Conservation (phyloP, 2,329 filamentous ascomycete genomes). For the Xylaria hypoxylon region DNA sequence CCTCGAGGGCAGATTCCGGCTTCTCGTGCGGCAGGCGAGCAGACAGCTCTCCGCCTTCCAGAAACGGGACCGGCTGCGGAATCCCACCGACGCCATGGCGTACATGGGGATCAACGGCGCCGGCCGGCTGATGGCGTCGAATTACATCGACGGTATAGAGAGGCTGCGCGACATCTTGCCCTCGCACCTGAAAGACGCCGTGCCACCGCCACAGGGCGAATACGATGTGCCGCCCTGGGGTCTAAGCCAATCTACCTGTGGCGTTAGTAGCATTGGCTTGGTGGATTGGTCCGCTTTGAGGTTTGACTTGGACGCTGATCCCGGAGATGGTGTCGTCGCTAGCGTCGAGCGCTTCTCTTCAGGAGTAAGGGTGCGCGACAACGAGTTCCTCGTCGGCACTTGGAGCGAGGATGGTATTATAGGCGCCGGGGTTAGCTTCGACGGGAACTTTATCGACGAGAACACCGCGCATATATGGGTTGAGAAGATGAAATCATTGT, state of each 20-base stretch:
- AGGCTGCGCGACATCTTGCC: slow-evolving; percentile 30
- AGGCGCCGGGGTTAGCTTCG: slow-evolving; percentile 34
- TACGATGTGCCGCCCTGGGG: slow-evolving; percentile 18
- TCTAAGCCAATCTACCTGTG: slow-evolving; percentile 27
- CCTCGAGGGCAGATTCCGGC: slow-evolving; percentile 33
- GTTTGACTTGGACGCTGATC: slow-evolving; percentile 30
- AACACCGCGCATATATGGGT: slow-evolving; percentile 23
- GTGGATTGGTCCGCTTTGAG: slow-evolving; percentile 31
- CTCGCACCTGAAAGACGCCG: slow-evolving; percentile 6
- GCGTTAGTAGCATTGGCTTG: slow-evolving; percentile 36
- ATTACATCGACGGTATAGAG: slow-evolving; percentile 39
- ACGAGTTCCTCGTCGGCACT: slow-evolving; percentile 36
- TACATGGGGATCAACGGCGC: slow-evolving; percentile 33
- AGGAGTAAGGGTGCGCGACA: slow-evolving; percentile 31
- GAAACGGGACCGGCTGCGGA: slow-evolving; percentile 22
- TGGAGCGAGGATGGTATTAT: slow-evolving; percentile 34
- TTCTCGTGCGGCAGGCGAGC: slow-evolving; percentile 36
- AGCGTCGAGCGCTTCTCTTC: slow-evolving; percentile 29
- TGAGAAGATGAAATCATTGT: slow-evolving; percentile 32
- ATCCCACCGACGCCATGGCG: slow-evolving; percentile 12
- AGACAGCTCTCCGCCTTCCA: slow-evolving; percentile 37
- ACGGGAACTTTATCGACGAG: slow-evolving; percentile 38
- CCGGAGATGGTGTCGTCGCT: slow-evolving; percentile 33
- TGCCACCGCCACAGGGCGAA: slow-evolving; percentile 25
- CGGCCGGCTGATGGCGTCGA: slow-evolving; percentile 37